phyloP scores from a whole-genome alignment of 2,329 filamentous ascomycete genomes.

The Helotiales sp. region DNA sequence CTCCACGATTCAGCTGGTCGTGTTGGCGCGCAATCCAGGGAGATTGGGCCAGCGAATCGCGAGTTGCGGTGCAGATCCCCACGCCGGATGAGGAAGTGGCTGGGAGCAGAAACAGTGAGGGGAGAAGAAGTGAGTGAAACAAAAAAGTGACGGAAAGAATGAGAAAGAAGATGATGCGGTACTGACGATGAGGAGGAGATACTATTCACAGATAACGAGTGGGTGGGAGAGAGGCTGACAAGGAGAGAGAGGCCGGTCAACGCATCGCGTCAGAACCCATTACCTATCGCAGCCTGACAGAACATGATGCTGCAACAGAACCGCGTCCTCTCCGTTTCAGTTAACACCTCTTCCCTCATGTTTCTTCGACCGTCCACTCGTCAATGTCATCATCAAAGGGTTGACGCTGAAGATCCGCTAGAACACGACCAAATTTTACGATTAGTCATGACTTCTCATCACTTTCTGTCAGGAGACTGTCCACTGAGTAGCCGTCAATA shows the following conservation, averaged over 20 bases:
- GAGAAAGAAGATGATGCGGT: not conserved
- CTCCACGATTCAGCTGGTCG: not conserved
- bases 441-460: not conserved
- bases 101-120: not conserved
- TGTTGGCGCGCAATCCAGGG: not conserved
- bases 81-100: not conserved
- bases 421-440: not conserved
- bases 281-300: no score
- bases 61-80: not conserved
- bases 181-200: not conserved
- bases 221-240: not conserved
- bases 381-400: not conserved
- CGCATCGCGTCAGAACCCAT: no score
- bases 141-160: not conserved
- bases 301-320: not conserved
- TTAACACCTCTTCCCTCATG: not conserved
- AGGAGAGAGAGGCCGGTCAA: not conserved
- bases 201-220: not conserved
- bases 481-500: no score
- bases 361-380: no score
- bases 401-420: not conserved
- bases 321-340: no score
- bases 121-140: not conserved
- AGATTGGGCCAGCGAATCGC: not conserved
- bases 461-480: not conserved